Base-by-base conservation (phyloP, 345 rosid genomes). In the Orychophragmus violaceus region DNA sequence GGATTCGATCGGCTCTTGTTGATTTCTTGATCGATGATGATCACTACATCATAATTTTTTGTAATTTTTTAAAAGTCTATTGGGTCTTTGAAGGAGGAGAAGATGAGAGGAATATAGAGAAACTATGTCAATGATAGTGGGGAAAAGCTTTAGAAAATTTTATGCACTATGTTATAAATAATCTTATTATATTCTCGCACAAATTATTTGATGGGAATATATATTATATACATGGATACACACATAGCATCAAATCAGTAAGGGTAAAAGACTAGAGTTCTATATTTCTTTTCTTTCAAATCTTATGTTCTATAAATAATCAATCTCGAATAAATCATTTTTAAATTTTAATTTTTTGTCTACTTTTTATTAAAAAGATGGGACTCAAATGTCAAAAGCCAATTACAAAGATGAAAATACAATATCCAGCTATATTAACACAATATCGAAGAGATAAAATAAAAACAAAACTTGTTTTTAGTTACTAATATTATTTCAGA, bases 111-210 rank as follows among this genome's bases (percentile, higher is more conserved):
- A 65, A 64, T 61, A 54, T 61, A 68, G 77, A 54, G 51, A 45
- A 62, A 62, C 35, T 68, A 62, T 68, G 73, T 74, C 69, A 74
- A 68, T 74, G 69, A 68, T 74, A 50, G 69, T 74, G 78, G 78
- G 41, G 73, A 10, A 51, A 55, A 59, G 68, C 62, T 74, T 74
- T 75, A 58, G 67, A 59, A 63, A 33, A 50, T 0, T 13, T 33
- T 33, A 17, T 23, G 44, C 72, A 74, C 57, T 60, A 67, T 35
- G 28, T n/a, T 44, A 36, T 2, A 59, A 66, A 59, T 44, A 59
- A 6, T 56, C 33, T 51, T 73, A 59, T 73, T 68, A 68, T 74
- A 74, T 74, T 74, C 29, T 74, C 29, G 27, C 36, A 7, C 46
- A 35, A 60, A 67, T 55, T 74, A 74, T 74, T 74, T 74, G 68